Evolutionary conservation across 1,284 basidiomycete species (phyloP).

Genomic region (Mycena citricolor): DNA sequence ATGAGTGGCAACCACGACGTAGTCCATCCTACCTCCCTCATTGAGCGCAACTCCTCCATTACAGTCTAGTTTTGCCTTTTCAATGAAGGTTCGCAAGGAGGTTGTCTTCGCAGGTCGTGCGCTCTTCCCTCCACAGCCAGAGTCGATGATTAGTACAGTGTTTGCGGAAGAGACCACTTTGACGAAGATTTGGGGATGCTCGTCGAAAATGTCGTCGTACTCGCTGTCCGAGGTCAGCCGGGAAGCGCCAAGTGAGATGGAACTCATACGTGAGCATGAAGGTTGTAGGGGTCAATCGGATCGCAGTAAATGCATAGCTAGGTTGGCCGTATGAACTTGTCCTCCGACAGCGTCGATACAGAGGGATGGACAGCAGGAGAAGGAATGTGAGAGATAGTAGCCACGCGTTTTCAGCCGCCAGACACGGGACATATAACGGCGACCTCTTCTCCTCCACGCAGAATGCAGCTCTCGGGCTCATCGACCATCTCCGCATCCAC

Average conservation of each 20-base stretch:
- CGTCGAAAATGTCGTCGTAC: slow-evolving; percentile 49
- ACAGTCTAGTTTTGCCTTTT: slow-evolving; percentile 42
- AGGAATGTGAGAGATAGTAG: slow-evolving; percentile 3
- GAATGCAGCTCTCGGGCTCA: slow-evolving; percentile 44
- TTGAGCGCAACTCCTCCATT: slow-evolving; percentile 47
- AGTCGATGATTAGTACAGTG: slow-evolving; percentile 51
- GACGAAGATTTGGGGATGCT: slow-evolving; percentile 55
- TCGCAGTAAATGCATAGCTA: slow-evolving; percentile 42
- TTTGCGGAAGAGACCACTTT: slow-evolving; percentile 40
- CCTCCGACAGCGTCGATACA: neutral
- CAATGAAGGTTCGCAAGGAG: slow-evolving; percentile 49
- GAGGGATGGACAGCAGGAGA: neutral
- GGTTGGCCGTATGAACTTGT: slow-evolving; percentile 1
- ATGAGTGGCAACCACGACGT: slow-evolving; percentile 52
- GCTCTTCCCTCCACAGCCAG: slow-evolving; percentile 51
- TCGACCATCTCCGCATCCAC: slow-evolving; percentile 79
- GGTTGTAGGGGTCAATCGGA: slow-evolving; percentile 43
- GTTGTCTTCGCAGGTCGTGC: slow-evolving; percentile 41
- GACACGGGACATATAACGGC: slow-evolving; percentile 82
- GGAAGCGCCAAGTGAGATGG: neutral
- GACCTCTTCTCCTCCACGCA: slow-evolving; percentile 75
- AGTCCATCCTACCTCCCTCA: slow-evolving; percentile 38
- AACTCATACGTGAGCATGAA: slow-evolving; percentile 43
- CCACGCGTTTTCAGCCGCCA: slow-evolving; percentile 51
- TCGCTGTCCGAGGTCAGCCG: slow-evolving; percentile 30